Percentiles rank a stretch among this genome's conserved stretches.
These are phyloP conservation scores for Akanthomyces muscarius DNA, from an alignment of 2,329 filamentous ascomycete genomes.

Conservation along the genomic window DNA sequence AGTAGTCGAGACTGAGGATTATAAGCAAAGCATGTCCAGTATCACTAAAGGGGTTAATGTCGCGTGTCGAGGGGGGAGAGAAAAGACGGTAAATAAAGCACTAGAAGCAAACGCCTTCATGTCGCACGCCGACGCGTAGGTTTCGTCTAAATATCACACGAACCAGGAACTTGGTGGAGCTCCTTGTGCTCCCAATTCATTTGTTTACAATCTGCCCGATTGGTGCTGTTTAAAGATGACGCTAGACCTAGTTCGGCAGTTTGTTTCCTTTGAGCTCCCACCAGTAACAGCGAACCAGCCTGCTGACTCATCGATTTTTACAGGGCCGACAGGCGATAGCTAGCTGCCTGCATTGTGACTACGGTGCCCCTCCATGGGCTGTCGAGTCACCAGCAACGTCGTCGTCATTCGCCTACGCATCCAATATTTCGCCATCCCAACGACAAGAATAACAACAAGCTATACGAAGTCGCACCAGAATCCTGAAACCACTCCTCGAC, in stretches of 20 bases:
- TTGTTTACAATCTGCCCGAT: slow-evolving; percentile 19
- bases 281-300: background rate
- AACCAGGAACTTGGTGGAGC: slow-evolving; percentile 10
- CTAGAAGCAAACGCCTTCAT: background rate
- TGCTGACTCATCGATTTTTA: slow-evolving; percentile 12
- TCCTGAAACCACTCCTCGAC: background rate
- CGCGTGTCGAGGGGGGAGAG: background rate
- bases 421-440: background rate
- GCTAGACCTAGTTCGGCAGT: slow-evolving; percentile 11
- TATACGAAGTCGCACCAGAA: background rate
- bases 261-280: slow-evolving; percentile 4
- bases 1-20: background rate
- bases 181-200: background rate
- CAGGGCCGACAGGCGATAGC: background rate
- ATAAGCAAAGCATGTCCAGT: slow-evolving; percentile 1
- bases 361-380: slow-evolving; percentile 8
- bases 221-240: background rate
- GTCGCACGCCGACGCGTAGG: slow-evolving; percentile 16
- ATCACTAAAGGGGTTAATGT: background rate
- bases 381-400: background rate
- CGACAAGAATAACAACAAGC: background rate
- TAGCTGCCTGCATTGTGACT: background rate
- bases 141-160: slow-evolving; percentile 3
- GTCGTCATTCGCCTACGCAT: background rate
- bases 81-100: background rate